Evolutionary conservation across 768 basidiomycete species (phyloP).

Genomic region (Amanita muscaria): DNA sequence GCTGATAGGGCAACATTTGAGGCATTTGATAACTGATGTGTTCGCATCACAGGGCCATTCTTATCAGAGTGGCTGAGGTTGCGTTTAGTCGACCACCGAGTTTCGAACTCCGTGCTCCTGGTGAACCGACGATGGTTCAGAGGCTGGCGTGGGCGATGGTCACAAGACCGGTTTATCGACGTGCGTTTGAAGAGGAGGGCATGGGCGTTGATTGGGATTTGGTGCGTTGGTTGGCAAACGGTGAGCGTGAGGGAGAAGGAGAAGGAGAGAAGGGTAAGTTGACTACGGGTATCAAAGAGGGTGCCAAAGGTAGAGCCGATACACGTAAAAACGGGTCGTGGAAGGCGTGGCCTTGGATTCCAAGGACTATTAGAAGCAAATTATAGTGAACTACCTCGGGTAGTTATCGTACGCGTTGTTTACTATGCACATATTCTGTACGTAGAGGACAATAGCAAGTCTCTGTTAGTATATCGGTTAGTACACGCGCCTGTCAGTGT

Average conservation of each 20-base stretch:
- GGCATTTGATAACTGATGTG: no score
- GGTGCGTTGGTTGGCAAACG: neutral
- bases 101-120: conserved; percentile 32
- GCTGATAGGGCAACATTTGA: no score
- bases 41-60: conserved; percentile 26
- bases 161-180: conserved; percentile 25
- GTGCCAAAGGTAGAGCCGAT: no score
- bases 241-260: neutral
- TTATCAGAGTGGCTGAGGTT: conserved; percentile 36
- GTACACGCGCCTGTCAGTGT: conserved; percentile 11
- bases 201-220: conserved; percentile 24
- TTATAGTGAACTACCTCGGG: neutral
- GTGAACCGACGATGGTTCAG: conserved; percentile 25
- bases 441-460: neutral
- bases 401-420: no score
- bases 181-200: conserved; percentile 31
- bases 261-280: no score
- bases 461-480: conserved; percentile 13
- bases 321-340: neutral
- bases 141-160: conserved; percentile 38
- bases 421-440: no score
- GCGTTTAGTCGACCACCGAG: conserved; percentile 37
- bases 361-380: neutral
- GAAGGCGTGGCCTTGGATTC: neutral
- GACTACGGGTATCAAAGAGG: no score